Evolutionary conservation across 805 yeast species (phyloP), one percentile per base, ranked within the genome.

Genomic region (Saccharomycopsis fermentans): DNA sequence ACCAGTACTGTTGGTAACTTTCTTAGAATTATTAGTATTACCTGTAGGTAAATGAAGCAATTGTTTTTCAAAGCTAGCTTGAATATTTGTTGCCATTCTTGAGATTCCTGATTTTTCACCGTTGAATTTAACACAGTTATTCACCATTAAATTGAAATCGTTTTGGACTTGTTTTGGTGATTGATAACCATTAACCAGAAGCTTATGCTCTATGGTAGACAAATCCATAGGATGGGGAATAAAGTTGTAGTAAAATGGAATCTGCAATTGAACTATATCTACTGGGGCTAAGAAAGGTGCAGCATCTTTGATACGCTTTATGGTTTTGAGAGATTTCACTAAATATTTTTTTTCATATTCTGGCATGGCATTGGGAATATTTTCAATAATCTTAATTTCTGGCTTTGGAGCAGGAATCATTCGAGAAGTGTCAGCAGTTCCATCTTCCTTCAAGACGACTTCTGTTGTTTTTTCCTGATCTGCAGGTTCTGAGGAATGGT

Each of bases 161-260:
- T 79, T 85, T 24, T 78, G 80, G 48, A 91, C 80, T 63, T 83
- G 83, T 63, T 79, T 79, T 11, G 90, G 84, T 4, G 79, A 77
- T 63, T 79, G 86, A 71, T 91, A 94, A 1, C 89, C 91, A 67
- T 83, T 81, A 6, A 71, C 81, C 47, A 69, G 76, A 43, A 91
- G 73, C 71, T 91, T 92, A 65, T 80, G 81, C 71, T 94, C 99
- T 63, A 94, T 87, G 1, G 97, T 90, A 3, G 91, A 80, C 36
- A 94, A 75, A 70, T 92, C 98, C 97, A 94, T 94, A 43, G 99
- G 99, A 66, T 85, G 77, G 63, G 81, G 78, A 66, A 94, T 83
- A 67, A 81, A 83, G 66, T 90, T 90, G 70, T 85, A 89, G 70
- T 94, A 94, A 63, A 87, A 82, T 2, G 99, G 99, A 58, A 94